Base-by-base conservation (phyloP, 2,329 filamentous ascomycete species). In the Macrophomina tecta region DNA sequence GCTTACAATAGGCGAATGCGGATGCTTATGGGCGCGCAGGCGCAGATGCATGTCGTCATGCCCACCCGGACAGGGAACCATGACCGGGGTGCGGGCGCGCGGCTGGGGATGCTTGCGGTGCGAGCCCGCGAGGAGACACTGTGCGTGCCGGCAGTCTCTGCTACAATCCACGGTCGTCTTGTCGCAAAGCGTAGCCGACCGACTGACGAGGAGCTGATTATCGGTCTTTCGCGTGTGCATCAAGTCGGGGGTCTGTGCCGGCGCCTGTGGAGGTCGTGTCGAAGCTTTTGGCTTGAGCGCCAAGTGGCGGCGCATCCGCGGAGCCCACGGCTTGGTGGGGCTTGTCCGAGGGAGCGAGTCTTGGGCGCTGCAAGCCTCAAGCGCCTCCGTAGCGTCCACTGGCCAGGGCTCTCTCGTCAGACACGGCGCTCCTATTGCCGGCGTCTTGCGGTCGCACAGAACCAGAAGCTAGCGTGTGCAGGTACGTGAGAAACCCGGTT, bases 271-370 rank as follows among this genome's bases (percentile, higher is more conserved):
- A 28, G 48, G 49, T 53, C n/a, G 11, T 1, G n/a, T 60, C 56
- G 56, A 60, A 60, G 56, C 56, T 60, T 60, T 60, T 46, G 40
- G 56, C 40, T 34, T 30, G 56, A 38, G 38, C 23, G 40, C 56
- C 56, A 60, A 60, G 56, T 60, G 30, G 28, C 40, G 12, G 40
- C 53, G 36, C 30, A 32, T 30, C 51, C 9, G 14, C 34, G 38
- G 38, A 8, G 11, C 53, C 36, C 36, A 16, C 11, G 40, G 56
- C 56, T 60, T 60, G 40, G 56, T 46, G 42, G 28, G 56, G 56
- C 56, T 60, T 60, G 42, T 60, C 16, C 42, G 51, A 36, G 5
- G n/a, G 53, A 23, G 23, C 34, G 18, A 28, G 56, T 45, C 40
- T 45, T 45, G 56, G 23, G 40, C 40, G 38, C 28, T 32, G 53